These are phyloP conservation scores for Myriosclerotinia curreyana DNA, from an alignment of 2,329 filamentous ascomycete species.

Conservation along the genomic window DNA sequence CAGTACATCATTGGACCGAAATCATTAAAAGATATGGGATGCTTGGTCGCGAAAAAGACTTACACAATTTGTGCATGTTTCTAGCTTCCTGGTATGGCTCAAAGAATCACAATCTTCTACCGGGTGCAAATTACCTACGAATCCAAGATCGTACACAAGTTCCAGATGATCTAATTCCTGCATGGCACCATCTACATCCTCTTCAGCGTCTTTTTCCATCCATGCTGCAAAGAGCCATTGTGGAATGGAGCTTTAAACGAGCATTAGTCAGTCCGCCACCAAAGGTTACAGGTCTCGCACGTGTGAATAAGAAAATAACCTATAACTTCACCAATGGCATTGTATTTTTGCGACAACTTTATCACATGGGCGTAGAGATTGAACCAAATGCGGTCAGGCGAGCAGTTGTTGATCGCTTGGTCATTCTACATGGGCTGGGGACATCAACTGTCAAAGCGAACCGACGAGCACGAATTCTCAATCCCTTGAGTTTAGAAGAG, in stretches of 20 bases:
- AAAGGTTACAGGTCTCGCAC: neutral
- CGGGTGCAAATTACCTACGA: neutral
- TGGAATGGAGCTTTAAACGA: slow-evolving; percentile 49
- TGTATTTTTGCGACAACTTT: slow-evolving; percentile 31
- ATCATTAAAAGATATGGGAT: slow-evolving; percentile 59
- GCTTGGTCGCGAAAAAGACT: slow-evolving; percentile 49
- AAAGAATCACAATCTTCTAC: slow-evolving; percentile 8
- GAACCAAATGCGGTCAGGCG: slow-evolving; percentile 23
- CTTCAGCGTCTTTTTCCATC: slow-evolving; percentile 45
- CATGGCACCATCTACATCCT: slow-evolving; percentile 35
- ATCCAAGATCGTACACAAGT: slow-evolving; percentile 24
- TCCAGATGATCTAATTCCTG: slow-evolving; percentile 24
- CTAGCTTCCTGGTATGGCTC: slow-evolving; percentile 45
- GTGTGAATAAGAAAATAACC: neutral
- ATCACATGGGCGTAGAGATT: slow-evolving; percentile 29
- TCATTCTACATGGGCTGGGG: slow-evolving; percentile 33
- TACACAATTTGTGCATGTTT: slow-evolving; percentile 50
- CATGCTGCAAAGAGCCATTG: slow-evolving; percentile 46
- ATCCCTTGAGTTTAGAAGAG: slow-evolving; percentile 24
- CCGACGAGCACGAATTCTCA: slow-evolving; percentile 21
- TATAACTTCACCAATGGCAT: slow-evolving; percentile 32
- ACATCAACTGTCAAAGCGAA: slow-evolving; percentile 30
- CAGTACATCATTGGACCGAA: slow-evolving; percentile 52
- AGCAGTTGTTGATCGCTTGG: slow-evolving; percentile 34
- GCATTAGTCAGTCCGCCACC: slow-evolving; percentile 19